Base-by-base conservation (phyloP, 352 stramenopile genomes). In the Phytophthora ohioensis region DNA sequence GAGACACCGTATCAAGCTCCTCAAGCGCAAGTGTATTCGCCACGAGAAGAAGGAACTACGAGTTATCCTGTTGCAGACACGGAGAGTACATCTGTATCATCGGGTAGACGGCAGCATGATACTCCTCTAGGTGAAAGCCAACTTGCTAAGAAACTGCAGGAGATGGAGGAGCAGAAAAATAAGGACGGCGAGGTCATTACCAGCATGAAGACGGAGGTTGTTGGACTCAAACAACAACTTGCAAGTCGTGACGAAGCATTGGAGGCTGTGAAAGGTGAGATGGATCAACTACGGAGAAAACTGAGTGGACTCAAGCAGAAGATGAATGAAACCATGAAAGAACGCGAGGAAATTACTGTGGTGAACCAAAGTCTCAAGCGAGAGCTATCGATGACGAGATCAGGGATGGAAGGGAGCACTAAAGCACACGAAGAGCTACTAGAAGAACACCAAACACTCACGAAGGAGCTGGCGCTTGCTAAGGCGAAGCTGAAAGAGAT, bases 311-410 rank as follows among this genome's bases (percentile, higher is more conserved):
- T 67, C 5, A 66, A 63, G 21, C 54, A 70, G 49, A 64, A 75
- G 10, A 34, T 80, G 30, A 64, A 78, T 8, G 53, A 59, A 15
- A 73, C 38, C 39, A 36, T 47, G 9, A 80, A 71, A 48, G 68
- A 83, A 54, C 67, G 60, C 27, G 69, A 84, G 1, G 57, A 80
- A 17, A 39, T 76, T 8, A 27, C 58, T 5, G 52, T 58, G 12
- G 56, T 42, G 7, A 85, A 82, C 43, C 36, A 77, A 42, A 75
- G 48, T 6, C 47, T 87, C 21, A 79, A 80, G 41, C 71, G 66
- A 47, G 78, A 86, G 36, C n/a, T 87, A 7, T 51, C 69, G 11
- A 32, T 63, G 31, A 46, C 62, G 17, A 62, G 67, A 57, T 63
- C 54, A 30, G 47, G 53, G 31, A 72, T 69, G 58, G 62, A 76